Percentiles rank a stretch among this genome's conserved stretches.
Evolutionary conservation across 176 grass and related monocot species (phyloP).

Genomic region (Alloteropsis semialata): DNA sequence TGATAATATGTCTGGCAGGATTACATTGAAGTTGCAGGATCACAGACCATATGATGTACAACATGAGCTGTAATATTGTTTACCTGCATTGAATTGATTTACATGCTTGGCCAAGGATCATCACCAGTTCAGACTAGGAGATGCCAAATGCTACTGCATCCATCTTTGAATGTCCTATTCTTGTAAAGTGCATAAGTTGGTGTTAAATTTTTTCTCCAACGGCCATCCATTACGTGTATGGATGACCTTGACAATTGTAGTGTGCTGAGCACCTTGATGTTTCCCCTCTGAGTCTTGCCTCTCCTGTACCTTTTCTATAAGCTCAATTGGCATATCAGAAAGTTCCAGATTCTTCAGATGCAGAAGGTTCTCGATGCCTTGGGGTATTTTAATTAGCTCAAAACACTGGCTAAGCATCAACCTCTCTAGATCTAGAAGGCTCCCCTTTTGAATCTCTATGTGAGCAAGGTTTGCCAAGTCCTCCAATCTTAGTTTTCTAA

Average conservation of each 20-base stretch:
- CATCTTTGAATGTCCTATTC: background rate
- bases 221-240: background rate
- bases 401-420: conserved; percentile 17
- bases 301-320: conserved; percentile 13
- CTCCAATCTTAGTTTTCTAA: conserved; percentile 24
- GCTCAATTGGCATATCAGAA: conserved; percentile 27
- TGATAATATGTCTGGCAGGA: no score
- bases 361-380: conserved; percentile 33
- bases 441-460: conserved; percentile 28
- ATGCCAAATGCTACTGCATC: background rate
- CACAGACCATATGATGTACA: no score
- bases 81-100: conserved; percentile 19
- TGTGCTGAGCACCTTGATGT: background rate
- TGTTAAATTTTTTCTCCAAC: background rate
- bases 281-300: background rate
- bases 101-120: background rate
- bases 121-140: background rate
- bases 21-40: no score
- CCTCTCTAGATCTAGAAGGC: conserved; percentile 3
- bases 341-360: conserved; percentile 33
- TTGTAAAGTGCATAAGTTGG: background rate
- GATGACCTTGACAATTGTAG: conserved; percentile 19
- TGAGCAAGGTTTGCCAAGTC: conserved; percentile 27
- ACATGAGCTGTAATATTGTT: no score
- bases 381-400: conserved; percentile 30